Conservation (phyloP, 352 stramenopile species). For the Phytophthora vignae region DNA sequence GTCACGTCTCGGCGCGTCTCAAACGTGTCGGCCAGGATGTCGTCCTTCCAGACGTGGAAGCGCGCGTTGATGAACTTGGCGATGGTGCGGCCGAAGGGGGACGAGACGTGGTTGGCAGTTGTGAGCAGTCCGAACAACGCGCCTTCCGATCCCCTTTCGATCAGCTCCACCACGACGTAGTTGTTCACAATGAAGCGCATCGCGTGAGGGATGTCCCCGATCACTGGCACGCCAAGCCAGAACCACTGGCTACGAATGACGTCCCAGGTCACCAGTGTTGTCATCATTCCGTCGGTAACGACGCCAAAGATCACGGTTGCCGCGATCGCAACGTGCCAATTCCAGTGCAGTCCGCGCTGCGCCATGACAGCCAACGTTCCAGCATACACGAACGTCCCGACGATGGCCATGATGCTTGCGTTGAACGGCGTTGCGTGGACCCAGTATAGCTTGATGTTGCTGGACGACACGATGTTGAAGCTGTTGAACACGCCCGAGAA, state of each 20-base stretch:
- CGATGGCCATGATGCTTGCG: slow-evolving; percentile 54
- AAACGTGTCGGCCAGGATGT: slow-evolving; percentile 53
- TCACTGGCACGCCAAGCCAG: slow-evolving; percentile 54
- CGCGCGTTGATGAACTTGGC: slow-evolving; percentile 62
- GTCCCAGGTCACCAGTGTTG: slow-evolving; percentile 55
- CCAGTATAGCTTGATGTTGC: slow-evolving; percentile 62
- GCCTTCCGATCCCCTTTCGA: slow-evolving; percentile 55
- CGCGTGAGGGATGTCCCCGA: slow-evolving; percentile 52
- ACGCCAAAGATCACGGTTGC: slow-evolving; percentile 45
- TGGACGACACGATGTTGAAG: slow-evolving; percentile 60
- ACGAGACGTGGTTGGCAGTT: slow-evolving; percentile 53
- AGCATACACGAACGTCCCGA: slow-evolving; percentile 53
- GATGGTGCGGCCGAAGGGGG: slow-evolving; percentile 48
- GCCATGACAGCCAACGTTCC: slow-evolving; percentile 50
- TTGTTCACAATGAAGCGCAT: slow-evolving; percentile 62
- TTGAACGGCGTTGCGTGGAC: slow-evolving; percentile 65
- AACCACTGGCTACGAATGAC: slow-evolving; percentile 66
- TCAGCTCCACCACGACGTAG: slow-evolving; percentile 61
- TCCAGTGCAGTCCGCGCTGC: slow-evolving; percentile 54
- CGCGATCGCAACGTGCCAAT: slow-evolving; percentile 58
- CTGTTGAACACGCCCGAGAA: slow-evolving; percentile 65
- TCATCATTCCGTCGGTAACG: slow-evolving; percentile 53
- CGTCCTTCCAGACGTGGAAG: slow-evolving; percentile 61
- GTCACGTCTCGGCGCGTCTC: slow-evolving; percentile 63
- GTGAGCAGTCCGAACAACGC: slow-evolving; percentile 61